Conservation (phyloP, 805 yeast genomes). For the Debaryomyces castellii region DNA sequence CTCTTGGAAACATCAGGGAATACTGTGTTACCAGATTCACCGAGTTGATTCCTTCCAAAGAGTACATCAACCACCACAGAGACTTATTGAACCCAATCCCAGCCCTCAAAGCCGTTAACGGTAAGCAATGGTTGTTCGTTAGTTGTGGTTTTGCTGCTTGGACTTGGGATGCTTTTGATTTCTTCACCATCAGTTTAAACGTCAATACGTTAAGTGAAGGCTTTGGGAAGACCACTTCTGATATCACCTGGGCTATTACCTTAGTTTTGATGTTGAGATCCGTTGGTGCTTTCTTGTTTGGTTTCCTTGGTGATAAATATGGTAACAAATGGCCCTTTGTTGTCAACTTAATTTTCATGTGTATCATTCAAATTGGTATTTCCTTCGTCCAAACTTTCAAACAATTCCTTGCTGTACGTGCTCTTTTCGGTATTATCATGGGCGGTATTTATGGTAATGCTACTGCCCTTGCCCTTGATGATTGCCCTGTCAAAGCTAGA, state of each 20-base stretch:
- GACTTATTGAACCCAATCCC: slow-evolving; percentile 43
- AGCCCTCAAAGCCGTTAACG: slow-evolving; percentile 33
- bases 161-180: slow-evolving; percentile 75
- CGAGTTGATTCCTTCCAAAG: slow-evolving; percentile 47
- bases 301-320: slow-evolving; percentile 56
- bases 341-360: slow-evolving; percentile 49
- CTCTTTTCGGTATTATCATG: slow-evolving; percentile 68
- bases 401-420: slow-evolving; percentile 62
- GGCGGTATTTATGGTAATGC: slow-evolving; percentile 71
- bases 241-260: slow-evolving; percentile 72
- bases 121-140: slow-evolving; percentile 56
- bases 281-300: slow-evolving; percentile 69
- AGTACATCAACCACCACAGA: slow-evolving; percentile 34
- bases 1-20: slow-evolving; percentile 18
- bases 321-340: slow-evolving; percentile 73
- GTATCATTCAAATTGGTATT: slow-evolving; percentile 60
- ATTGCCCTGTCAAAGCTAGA: slow-evolving; percentile 57
- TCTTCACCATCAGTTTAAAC: slow-evolving; percentile 60
- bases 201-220: slow-evolving; percentile 50
- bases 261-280: slow-evolving; percentile 70
- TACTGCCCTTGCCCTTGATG: slow-evolving; percentile 66
- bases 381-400: slow-evolving; percentile 60
- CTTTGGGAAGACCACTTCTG: slow-evolving; percentile 43
- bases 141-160: slow-evolving; percentile 61
- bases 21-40: slow-evolving; percentile 50